A percentile compares a stretch with the other conserved stretches of the same genome.
These are phyloP conservation scores for Kodamaea neixiangensis DNA, from an alignment of 805 yeast genomes.

Conservation along the genomic window DNA sequence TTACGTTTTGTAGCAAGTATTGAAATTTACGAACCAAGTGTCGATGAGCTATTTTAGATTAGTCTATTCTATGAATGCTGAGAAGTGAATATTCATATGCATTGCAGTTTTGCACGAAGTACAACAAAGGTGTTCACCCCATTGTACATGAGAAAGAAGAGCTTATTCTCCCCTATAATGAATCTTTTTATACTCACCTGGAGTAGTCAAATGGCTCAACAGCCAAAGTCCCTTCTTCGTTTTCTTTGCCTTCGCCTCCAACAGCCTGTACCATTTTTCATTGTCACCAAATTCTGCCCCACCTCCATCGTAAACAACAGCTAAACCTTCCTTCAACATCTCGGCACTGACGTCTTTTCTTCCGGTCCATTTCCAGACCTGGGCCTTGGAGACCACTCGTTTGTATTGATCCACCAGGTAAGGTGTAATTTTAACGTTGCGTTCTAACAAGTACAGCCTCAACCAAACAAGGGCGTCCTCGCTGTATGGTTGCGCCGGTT, in stretches of 20 bases:
- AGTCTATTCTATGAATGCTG: too few relatives aligned
- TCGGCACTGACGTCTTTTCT: constrained; percentile 80
- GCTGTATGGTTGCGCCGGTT: constrained; percentile 84
- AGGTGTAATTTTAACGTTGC: constrained; percentile 73
- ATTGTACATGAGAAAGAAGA: too few relatives aligned
- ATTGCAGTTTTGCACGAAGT: too few relatives aligned
- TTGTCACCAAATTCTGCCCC: constrained; percentile 87
- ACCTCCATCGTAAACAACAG: constrained; percentile 84
- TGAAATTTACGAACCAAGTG: too few relatives aligned
- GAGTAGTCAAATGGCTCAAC: constrained; percentile 57
- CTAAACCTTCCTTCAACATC: constrained; percentile 83
- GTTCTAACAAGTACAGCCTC: constrained; percentile 61
- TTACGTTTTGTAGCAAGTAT: not conserved
- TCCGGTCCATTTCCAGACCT: constrained; percentile 58
- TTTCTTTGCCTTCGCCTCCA: constrained; percentile 61
- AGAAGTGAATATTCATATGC: too few relatives aligned
- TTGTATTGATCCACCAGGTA: constrained; percentile 84
- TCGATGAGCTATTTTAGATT: too few relatives aligned
- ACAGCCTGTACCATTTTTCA: constrained; percentile 56
- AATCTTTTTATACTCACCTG: constrained; percentile 73
- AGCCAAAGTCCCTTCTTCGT: constrained; percentile 71
- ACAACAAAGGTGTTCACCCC: too few relatives aligned
- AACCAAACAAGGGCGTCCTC: constrained; percentile 86
- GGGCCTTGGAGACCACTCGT: constrained; percentile 80
- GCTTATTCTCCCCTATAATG: constrained; percentile 8